Percentiles rank a stretch among this genome's conserved stretches.
Evolutionary conservation across 1,284 basidiomycete species (phyloP).

Genomic region (Moesziomyces aphidis): DNA sequence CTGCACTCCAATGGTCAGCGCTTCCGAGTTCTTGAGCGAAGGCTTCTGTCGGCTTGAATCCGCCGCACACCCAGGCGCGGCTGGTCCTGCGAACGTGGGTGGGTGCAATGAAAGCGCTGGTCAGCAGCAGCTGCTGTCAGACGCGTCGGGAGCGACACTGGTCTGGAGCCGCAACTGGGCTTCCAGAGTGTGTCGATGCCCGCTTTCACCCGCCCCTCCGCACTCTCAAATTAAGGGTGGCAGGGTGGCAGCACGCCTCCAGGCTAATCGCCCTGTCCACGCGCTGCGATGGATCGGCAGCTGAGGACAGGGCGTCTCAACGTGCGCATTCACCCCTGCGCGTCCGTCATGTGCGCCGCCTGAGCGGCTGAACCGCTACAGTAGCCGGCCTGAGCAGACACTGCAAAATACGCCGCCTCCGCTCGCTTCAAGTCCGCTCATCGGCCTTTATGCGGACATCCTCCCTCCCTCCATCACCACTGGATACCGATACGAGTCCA

Average conservation of each 20-base stretch:
- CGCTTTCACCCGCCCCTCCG: constrained; percentile 13
- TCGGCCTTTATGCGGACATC: neutral
- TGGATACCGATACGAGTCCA: constrained; percentile 21
- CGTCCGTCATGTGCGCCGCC: neutral
- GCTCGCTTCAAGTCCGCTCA: neutral
- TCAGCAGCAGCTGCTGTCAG: neutral
- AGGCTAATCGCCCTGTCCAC: no score
- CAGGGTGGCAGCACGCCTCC: no score
- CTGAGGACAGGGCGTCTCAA: neutral
- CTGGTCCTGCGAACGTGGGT: no score
- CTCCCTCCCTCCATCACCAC: constrained; percentile 16
- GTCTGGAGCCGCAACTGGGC: neutral
- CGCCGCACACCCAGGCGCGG: no score
- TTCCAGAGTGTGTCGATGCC: neutral
- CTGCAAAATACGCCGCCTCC: neutral
- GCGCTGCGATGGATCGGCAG: neutral
- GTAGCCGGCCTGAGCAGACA: no score
- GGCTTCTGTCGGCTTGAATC: no score
- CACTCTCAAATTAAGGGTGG: neutral
- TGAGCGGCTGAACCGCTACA: neutral
- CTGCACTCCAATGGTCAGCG: no score
- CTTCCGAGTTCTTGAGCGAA: no score
- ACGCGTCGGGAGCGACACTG: neutral
- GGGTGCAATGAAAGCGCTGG: neutral
- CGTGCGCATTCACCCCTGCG: constrained; percentile 6